phyloP scores from a whole-genome alignment of 75 land plant genomes.

The Chamaecyparis obtusa region DNA sequence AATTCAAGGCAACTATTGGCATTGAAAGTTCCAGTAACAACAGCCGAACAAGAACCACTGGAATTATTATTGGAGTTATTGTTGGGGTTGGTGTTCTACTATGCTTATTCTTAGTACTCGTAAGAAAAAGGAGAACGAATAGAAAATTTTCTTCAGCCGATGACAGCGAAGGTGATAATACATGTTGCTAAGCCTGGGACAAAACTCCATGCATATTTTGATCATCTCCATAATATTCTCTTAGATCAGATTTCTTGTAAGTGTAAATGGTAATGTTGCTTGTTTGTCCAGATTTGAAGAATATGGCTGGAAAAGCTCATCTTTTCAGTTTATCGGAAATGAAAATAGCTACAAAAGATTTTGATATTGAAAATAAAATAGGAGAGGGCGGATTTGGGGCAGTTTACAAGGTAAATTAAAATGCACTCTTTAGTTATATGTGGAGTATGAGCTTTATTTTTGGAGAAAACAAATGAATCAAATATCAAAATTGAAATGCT shows the following conservation, averaged over 20 bases:
- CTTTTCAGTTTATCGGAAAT: conserved; percentile 6
- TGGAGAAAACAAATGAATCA: background rate
- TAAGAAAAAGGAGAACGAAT: background rate
- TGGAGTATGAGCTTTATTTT: background rate
- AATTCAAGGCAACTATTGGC: conserved; percentile 4
- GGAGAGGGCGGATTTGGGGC: conserved; percentile 35
- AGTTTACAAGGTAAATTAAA: conserved; percentile 31
- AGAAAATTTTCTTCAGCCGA: background rate
- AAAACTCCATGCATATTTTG: background rate
- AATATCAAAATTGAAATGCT: conserved; percentile 7
- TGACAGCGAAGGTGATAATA: background rate
- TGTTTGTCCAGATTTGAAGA: background rate
- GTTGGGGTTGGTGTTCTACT: background rate
- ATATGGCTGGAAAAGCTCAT: background rate
- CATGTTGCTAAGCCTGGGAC: background rate
- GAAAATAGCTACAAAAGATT: conserved; percentile 4
- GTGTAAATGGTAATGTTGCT: background rate
- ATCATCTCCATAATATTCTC: too few relatives aligned
- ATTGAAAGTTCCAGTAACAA: background rate
- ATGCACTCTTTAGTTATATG: background rate
- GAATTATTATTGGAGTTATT: background rate
- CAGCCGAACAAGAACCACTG: background rate
- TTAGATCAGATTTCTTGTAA: background rate
- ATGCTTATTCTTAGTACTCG: background rate
- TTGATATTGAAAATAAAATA: conserved; percentile 18